Evolutionary conservation across 73 alveolate species (phyloP), one percentile per base, ranked within the genome.

Genomic region (Paramecium caudatum): DNA sequence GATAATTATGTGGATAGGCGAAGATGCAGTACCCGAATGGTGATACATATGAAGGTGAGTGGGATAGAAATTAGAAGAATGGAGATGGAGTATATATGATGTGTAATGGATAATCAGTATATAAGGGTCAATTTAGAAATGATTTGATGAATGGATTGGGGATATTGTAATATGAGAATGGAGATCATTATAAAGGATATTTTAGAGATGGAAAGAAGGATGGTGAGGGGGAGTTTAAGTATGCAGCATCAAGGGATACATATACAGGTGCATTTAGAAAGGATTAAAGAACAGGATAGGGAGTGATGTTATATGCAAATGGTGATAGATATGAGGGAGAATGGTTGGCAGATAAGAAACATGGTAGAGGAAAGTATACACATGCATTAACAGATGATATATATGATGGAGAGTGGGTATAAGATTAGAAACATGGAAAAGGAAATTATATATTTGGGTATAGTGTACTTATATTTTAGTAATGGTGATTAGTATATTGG

Each of bases 401-500:
- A 16, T 86, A 86, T 86, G 92, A 85, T 33, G 92, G 92, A 21
- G 92, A 85, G 9, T 85, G 92, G 92, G 80, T 39, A 19, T 43
- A 85, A 5, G 84, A 62, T 61, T 23, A 23, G 46, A 86, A 74
- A 63, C 70, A 85, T 17, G 92, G 92, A 1, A 62, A 43, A 62
- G 93, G 93, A 5, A 21, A 36, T 17, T 86, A 63, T 10, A 61
- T 43, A 6, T 63, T 49, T 37, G 50, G 83, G 83, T 32, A 65
- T 32, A 15, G 27, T 9, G 16, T 10, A n/a, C 17, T 32, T 32
- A 33, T 32, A 0, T 33, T 13, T 2, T 1, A 65, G 90, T 9
- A 86, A 62, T 63, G 93, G 90, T 6, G 93, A 86, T 43, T n/a
- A 30, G 4, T 86, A 86, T 86, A 90, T 55, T 8, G 93, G 97